Percentiles rank a stretch among this genome's conserved stretches.
Evolutionary conservation across 2,329 filamentous ascomycete species (phyloP).

Genomic region (Coniella lustricola): DNA sequence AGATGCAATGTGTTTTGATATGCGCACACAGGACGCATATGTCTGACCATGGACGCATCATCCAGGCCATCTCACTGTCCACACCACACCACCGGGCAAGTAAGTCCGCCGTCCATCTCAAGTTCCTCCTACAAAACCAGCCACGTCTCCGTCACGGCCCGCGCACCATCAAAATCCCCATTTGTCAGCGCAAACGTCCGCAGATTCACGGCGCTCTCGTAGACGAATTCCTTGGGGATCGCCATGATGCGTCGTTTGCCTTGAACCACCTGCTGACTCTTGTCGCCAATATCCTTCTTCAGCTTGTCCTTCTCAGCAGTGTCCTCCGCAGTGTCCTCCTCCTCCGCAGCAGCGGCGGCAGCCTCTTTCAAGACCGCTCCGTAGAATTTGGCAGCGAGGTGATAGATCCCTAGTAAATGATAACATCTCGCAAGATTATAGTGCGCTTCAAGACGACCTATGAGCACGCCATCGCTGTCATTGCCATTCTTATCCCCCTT

Average conservation of each 20-base stretch:
- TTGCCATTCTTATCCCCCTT: no score
- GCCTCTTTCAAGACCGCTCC: slow-evolving; percentile 37
- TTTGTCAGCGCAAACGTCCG: slow-evolving; percentile 59
- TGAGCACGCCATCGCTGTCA: slow-evolving; percentile 20
- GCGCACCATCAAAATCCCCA: slow-evolving; percentile 56
- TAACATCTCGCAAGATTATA: slow-evolving; percentile 75
- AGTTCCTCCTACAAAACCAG: slow-evolving; percentile 36
- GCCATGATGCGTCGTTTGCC: not conserved
- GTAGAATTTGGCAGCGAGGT: slow-evolving; percentile 70
- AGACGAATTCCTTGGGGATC: slow-evolving; percentile 50
- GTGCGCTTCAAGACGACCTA: slow-evolving; percentile 64
- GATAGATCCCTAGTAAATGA: slow-evolving; percentile 65
- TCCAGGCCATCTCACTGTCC: no score
- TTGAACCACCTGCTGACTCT: no score
- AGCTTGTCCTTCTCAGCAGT: not conserved
- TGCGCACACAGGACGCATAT: no score
- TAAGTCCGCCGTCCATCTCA: not conserved
- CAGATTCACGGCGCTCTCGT: slow-evolving; percentile 69
- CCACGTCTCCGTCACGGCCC: slow-evolving; percentile 53
- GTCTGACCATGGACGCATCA: no score
- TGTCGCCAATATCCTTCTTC: not conserved
- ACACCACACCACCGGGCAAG: no score
- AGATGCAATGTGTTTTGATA: no score
- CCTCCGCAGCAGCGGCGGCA: slow-evolving; percentile 17
- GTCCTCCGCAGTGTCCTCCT: not conserved